Percentiles rank a stretch among this genome's conserved stretches.
Evolutionary conservation across 768 basidiomycete species (phyloP).

Genomic region (Leccinum boreale): DNA sequence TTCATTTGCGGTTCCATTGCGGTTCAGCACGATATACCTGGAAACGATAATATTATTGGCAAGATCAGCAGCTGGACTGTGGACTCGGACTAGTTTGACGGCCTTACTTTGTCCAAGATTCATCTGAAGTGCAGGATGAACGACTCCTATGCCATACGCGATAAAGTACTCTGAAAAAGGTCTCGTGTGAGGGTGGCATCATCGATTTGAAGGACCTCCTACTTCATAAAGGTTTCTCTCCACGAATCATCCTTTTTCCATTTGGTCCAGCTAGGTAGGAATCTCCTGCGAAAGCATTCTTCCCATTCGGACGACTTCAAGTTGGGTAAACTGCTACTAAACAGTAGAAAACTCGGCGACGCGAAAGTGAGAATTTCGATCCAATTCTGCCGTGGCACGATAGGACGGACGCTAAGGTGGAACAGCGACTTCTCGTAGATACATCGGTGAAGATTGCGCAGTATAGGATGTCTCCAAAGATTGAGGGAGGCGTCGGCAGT

Average conservation of each 20-base stretch:
- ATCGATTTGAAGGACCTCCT: slow-evolving; percentile 22
- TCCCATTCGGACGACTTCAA: slow-evolving; percentile 68
- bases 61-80: not conserved
- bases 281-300: slow-evolving; percentile 67
- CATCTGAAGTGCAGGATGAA: slow-evolving; percentile 71
- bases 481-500: slow-evolving; percentile 64
- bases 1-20: slow-evolving; percentile 72
- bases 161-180: slow-evolving; percentile 48
- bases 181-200: slow-evolving; percentile 8
- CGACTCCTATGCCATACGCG: slow-evolving; percentile 67
- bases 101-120: slow-evolving; percentile 77
- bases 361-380: slow-evolving; percentile 70
- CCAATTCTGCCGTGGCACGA: slow-evolving; percentile 77
- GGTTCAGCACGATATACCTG: slow-evolving; percentile 74
- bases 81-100: not conserved
- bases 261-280: slow-evolving; percentile 73
- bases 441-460: slow-evolving; percentile 47
- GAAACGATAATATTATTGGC: not conserved
- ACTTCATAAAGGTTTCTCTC: slow-evolving; percentile 69
- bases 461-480: slow-evolving; percentile 73
- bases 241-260: slow-evolving; percentile 63
- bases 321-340: slow-evolving; percentile 66
- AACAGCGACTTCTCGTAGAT: slow-evolving; percentile 50
- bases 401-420: slow-evolving; percentile 59
- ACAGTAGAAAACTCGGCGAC: slow-evolving; percentile 58